Conservation (phyloP, 148 eudicot genomes). For the Fagopyrum esculentum region DNA sequence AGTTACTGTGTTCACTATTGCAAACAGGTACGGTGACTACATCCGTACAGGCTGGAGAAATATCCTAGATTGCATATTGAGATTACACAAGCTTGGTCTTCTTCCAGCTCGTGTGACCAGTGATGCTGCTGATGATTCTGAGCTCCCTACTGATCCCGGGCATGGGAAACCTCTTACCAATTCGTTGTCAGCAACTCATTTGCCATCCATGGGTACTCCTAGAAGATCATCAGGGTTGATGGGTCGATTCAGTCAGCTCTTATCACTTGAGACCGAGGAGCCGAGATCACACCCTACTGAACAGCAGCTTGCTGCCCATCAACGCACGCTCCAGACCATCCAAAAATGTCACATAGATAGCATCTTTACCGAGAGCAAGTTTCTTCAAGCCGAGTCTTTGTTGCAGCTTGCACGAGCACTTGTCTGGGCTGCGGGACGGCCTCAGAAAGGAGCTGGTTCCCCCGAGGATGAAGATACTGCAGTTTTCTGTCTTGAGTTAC, state of each 20-base stretch:
- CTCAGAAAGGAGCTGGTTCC: constrained; percentile 52
- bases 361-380: constrained; percentile 87
- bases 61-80: constrained; percentile 70
- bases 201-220: constrained; percentile 53
- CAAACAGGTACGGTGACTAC: constrained; percentile 78
- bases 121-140: constrained; percentile 74
- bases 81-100: constrained; percentile 79
- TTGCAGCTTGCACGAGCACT: constrained; percentile 81
- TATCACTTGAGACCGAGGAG: constrained; percentile 85
- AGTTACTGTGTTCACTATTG: constrained; percentile 72
- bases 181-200: constrained; percentile 47
- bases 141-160: constrained; percentile 42
- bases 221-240: constrained; percentile 82
- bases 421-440: constrained; percentile 64
- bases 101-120: constrained; percentile 84
- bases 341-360: constrained; percentile 79
- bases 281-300: constrained; percentile 77
- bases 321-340: constrained; percentile 79
- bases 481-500: constrained; percentile 81
- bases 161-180: constrained; percentile 41
- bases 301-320: constrained; percentile 83
- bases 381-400: constrained; percentile 91
- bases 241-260: constrained; percentile 84
- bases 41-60: constrained; percentile 89
- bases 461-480: constrained; percentile 81